Base-by-base conservation (phyloP, 148 eudicot species). In the Salicornia ramosissima region DNA sequence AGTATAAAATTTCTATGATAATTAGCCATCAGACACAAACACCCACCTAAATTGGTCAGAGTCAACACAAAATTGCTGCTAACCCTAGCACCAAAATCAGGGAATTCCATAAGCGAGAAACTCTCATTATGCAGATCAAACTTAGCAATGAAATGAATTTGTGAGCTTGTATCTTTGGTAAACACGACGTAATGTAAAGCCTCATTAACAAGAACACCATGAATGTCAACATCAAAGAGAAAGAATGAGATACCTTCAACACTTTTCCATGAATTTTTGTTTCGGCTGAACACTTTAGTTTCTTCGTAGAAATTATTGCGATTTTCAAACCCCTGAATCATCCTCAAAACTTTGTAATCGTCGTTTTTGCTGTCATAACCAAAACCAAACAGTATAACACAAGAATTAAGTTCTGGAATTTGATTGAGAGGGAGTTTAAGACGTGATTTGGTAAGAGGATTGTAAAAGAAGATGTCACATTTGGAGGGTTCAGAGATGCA, bases 301-400 rank as follows among this genome's bases (percentile, higher is more conserved):
- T 58, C 73, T 6, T 10, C 26, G 22, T 7, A 9, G 19, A 19
- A n/a, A 31, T 10, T 16, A 5, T 25, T 5, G 2, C 4, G 9
- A 21, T 11, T 2, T 16, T 11, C 4, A 30, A 9, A 25, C 12
- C n/a, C 31, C 21, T 64, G 68, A 64, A 40, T 34, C 7, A 47
- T n/a, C 47, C 67, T 33, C 58, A 61, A 10, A 53, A 61, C 16
- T 57, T 49, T 71, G 26, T 61, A 71, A 61, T 71, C 58, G 21
- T 61, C 74, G 3, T 8, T 22, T 9, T 0, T 12, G 5, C 30
- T 24, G 21, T 64, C 66, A 31, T 64, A 45, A n/a, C 68, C 68
- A 1, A 64, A 43, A 0, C 70, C 70, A 5, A 51, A 51, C 9
- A 50, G 4, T 5, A 18, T 39, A 3, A 30, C 29, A 28, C 11